Evolutionary conservation across 1,284 basidiomycete genomes (phyloP).

Genomic region (Pascua guehoae): DNA sequence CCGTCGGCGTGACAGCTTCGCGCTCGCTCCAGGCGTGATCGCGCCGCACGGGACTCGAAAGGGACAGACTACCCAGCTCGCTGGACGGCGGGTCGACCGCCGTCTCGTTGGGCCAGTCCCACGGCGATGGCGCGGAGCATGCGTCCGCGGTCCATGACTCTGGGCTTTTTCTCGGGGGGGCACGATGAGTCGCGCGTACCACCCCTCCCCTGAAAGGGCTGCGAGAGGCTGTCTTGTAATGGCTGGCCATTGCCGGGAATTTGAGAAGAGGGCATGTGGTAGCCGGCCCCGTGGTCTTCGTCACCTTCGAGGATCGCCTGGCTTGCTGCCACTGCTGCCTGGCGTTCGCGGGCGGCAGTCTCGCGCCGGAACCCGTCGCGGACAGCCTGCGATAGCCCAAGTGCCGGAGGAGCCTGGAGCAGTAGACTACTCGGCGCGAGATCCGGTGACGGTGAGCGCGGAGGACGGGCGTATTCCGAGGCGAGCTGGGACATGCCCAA

Average conservation of each 20-base stretch:
- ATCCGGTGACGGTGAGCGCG: neutral
- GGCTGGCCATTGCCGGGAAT: neutral
- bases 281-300: conserved; percentile 7
- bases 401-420: conserved; percentile 12
- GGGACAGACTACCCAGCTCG: conserved; percentile 2
- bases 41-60: neutral
- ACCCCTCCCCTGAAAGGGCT: conserved; percentile 38
- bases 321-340: conserved; percentile 2
- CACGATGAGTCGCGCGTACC: conserved; percentile 33
- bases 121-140: conserved; percentile 12
- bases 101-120: conserved; percentile 3
- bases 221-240: neutral
- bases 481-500: conserved; percentile 36
- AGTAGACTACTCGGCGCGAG: conserved; percentile 3
- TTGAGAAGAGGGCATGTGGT: conserved; percentile 1
- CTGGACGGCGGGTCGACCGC: conserved; percentile 2
- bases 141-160: neutral
- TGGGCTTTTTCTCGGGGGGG: conserved; percentile 20
- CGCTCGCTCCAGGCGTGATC: neutral
- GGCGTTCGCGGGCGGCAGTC: conserved; percentile 3
- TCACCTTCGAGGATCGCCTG: conserved; percentile 3
- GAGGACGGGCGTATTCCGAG: conserved; percentile 18
- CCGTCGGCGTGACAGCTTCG: too few species aligned
- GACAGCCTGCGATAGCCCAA: conserved; percentile 13
- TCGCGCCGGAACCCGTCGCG: conserved; percentile 5